Conservation (phyloP, 2,329 filamentous ascomycete species). For the Neonectria hederae region DNA sequence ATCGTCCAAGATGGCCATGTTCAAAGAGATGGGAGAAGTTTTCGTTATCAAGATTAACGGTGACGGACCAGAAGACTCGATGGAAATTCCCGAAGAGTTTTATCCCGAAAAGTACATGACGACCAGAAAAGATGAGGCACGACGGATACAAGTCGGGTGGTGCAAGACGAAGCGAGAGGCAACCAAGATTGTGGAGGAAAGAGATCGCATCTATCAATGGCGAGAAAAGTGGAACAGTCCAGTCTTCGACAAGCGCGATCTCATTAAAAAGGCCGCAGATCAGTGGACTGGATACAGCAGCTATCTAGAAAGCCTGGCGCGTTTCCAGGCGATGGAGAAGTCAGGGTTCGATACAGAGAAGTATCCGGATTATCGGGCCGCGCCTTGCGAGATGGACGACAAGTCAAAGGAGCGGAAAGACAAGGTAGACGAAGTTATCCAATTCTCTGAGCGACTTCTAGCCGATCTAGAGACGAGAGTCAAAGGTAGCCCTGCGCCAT, state of each 20-base stretch:
- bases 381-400: constrained; percentile 49
- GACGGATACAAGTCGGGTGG: constrained; percentile 54
- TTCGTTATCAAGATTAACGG: constrained; percentile 58
- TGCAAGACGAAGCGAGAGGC: constrained; percentile 45
- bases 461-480: constrained; percentile 47
- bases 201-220: constrained; percentile 42
- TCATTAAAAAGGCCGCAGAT: constrained; percentile 43
- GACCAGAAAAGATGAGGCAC: constrained; percentile 55
- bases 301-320: constrained; percentile 50
- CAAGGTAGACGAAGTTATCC: constrained; percentile 48
- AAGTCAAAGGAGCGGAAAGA: constrained; percentile 44
- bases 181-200: constrained; percentile 36
- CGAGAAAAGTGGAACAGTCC: constrained; percentile 40
- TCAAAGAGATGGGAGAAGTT: constrained; percentile 60
- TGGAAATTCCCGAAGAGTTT: constrained; percentile 62
- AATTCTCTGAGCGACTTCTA: constrained; percentile 46
- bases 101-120: constrained; percentile 65
- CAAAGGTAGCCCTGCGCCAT: constrained; percentile 45
- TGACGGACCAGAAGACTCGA: constrained; percentile 52
- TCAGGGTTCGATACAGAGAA: constrained; percentile 51
- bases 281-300: constrained; percentile 47
- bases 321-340: constrained; percentile 50
- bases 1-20: constrained; percentile 53
- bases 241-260: constrained; percentile 42
- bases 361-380: constrained; percentile 52